phyloP scores from a whole-genome alignment of 179 eudicot genomes.

The Vitellaria paradoxa region DNA sequence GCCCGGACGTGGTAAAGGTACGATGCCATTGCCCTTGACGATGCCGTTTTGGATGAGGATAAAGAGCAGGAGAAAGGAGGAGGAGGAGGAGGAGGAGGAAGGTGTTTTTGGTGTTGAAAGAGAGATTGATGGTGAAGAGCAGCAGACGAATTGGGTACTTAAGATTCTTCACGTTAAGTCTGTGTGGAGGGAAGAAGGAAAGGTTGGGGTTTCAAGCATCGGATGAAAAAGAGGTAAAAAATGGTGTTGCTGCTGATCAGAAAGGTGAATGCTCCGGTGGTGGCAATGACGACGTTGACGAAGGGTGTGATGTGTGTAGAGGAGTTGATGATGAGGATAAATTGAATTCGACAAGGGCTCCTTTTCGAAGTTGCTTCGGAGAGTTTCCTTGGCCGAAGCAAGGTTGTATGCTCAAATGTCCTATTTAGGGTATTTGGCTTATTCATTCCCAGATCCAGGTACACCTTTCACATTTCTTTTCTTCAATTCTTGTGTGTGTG shows the following conservation, averaged over 20 bases:
- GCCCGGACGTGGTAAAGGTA: slow-evolving; percentile 34
- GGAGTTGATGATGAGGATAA: slow-evolving; percentile 34
- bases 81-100: background rate
- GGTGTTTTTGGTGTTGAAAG: background rate
- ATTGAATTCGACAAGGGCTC: slow-evolving; percentile 60
- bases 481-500: background rate
- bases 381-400: slow-evolving; percentile 77
- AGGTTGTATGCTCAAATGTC: slow-evolving; percentile 83
- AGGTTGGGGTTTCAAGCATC: slow-evolving; percentile 16
- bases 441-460: slow-evolving; percentile 82
- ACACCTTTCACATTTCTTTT: background rate
- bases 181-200: slow-evolving; percentile 34
- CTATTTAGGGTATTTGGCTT: slow-evolving; percentile 84
- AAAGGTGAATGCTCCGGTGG: slow-evolving; percentile 18
- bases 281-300: slow-evolving; percentile 9
- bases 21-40: slow-evolving; percentile 57
- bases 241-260: slow-evolving; percentile 10
- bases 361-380: slow-evolving; percentile 69
- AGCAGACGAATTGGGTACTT: slow-evolving; percentile 77
- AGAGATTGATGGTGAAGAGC: slow-evolving; percentile 24
- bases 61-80: slow-evolving; percentile 21
- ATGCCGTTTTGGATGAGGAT: slow-evolving; percentile 58
- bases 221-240: slow-evolving; percentile 11
- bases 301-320: slow-evolving; percentile 36
- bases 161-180: slow-evolving; percentile 68